A percentile compares a stretch with the other conserved stretches of the same genome.
Conservation (phyloP, 2,329 filamentous ascomycete species). For the Alternaria sp. region DNA sequence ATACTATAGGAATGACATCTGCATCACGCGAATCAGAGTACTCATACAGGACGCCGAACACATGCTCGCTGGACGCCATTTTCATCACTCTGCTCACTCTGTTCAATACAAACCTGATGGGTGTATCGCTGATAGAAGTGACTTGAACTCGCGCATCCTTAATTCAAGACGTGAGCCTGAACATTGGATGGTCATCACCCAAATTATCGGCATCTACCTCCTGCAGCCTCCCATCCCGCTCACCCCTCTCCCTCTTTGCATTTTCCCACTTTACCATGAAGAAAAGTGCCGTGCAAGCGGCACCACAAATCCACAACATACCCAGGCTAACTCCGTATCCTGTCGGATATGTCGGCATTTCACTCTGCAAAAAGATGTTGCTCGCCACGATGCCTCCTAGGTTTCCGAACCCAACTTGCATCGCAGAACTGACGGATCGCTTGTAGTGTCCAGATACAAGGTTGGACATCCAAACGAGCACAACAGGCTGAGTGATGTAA, state of each 20-base stretch:
- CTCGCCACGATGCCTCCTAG: slow-evolving; percentile 60
- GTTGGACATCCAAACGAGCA: slow-evolving; percentile 66
- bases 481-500: slow-evolving; percentile 65
- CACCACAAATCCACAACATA: slow-evolving; percentile 60
- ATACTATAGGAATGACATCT: slow-evolving; percentile 6
- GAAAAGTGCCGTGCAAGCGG: slow-evolving; percentile 55
- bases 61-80: background rate
- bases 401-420: slow-evolving; percentile 60
- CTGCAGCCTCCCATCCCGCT: slow-evolving; percentile 56
- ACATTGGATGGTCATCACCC: slow-evolving; percentile 62
- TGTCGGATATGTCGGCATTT: slow-evolving; percentile 58
- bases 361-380: slow-evolving; percentile 59
- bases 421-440: slow-evolving; percentile 60
- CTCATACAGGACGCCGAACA: background rate
- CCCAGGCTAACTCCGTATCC: slow-evolving; percentile 61
- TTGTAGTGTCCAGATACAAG: slow-evolving; percentile 68
- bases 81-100: background rate
- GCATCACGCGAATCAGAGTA: background rate
- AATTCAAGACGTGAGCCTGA: slow-evolving; percentile 52
- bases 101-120: too few species aligned
- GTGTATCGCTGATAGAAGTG: too few species aligned
- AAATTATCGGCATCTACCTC: slow-evolving; percentile 58
- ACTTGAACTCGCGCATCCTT: background rate
- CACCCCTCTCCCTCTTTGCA: slow-evolving; percentile 56
- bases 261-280: slow-evolving; percentile 58